A percentile compares a stretch with the other conserved stretches of the same genome.
phyloP scores from a whole-genome alignment of 768 basidiomycete species.

The Inosperma sp. region DNA sequence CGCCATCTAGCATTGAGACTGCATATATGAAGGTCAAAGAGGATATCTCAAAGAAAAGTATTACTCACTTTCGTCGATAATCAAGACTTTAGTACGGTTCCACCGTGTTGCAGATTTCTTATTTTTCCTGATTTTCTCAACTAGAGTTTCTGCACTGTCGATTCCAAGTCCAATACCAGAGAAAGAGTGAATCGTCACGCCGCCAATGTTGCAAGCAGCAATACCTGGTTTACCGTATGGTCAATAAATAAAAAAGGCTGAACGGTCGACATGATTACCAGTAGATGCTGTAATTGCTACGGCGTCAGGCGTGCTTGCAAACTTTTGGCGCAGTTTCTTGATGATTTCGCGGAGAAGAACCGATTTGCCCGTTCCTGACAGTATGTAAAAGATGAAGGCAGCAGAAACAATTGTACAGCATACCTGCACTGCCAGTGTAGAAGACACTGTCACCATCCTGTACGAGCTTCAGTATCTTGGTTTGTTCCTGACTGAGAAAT shows the following conservation, averaged over 20 bases:
- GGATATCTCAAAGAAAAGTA: background rate
- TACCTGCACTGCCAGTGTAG: constrained; percentile 97
- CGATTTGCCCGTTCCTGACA: constrained; percentile 90
- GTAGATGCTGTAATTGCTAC: constrained; percentile 95
- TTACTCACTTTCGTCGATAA: constrained; percentile 70
- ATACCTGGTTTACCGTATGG: constrained; percentile 49
- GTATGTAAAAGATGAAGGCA: background rate
- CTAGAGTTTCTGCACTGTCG: constrained; percentile 58
- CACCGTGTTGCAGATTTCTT: constrained; percentile 79
- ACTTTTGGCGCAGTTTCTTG: constrained; percentile 55
- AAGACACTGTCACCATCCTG: constrained; percentile 73
- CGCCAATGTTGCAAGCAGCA: constrained; percentile 96
- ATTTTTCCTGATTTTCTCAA: constrained; percentile 69
- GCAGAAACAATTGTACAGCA: constrained; percentile 20
- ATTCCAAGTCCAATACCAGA: constrained; percentile 87
- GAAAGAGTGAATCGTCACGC: constrained; percentile 92
- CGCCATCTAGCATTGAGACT: constrained; percentile 99
- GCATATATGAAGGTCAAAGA: background rate
- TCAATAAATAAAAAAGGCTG: background rate
- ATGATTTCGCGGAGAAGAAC: constrained; percentile 93
- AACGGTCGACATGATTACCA: constrained; percentile 41
- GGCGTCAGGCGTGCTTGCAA: constrained; percentile 54
- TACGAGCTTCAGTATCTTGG: constrained; percentile 75
- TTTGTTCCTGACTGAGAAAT: constrained; percentile 82
- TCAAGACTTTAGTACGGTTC: constrained; percentile 78